A percentile compares a stretch with the other conserved stretches of the same genome.
Evolutionary conservation across 495 filamentous ascomycete species (phyloP).

Genomic region (Jackrogersella multiformis): DNA sequence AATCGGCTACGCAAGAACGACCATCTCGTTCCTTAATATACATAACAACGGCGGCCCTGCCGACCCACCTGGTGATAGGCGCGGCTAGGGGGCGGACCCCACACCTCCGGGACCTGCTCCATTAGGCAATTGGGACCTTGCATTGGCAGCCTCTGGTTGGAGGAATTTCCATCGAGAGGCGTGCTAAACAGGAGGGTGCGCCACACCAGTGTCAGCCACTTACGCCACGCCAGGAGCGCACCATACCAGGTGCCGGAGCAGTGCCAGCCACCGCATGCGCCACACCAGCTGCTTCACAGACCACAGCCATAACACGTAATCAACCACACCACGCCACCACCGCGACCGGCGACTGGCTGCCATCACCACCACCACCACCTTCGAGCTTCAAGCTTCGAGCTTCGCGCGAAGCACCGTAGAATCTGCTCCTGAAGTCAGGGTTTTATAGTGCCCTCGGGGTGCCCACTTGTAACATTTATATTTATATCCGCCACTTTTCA

Average conservation of each 20-base stretch:
- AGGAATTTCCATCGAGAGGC: too few species aligned
- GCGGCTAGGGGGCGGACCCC: too few species aligned
- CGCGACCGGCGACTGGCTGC: conserved; percentile 9
- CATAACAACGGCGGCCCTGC: too few species aligned
- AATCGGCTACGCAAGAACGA: too few species aligned
- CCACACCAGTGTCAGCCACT: too few species aligned
- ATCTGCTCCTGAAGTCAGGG: not conserved
- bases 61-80: too few species aligned
- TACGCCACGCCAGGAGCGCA: too few species aligned
- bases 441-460: conserved; percentile 1
- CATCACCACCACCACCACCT: conserved; percentile 15
- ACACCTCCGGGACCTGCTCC: not conserved
- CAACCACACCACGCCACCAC: not conserved
- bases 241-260: too few species aligned
- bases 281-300: too few species aligned
- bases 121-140: conserved; percentile 13
- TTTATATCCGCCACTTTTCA: conserved; percentile 8
- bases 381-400: not conserved
- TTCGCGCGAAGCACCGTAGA: conserved; percentile 1
- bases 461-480: conserved; percentile 1
- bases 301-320: not conserved
- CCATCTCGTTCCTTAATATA: too few species aligned
- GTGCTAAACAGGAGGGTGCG: too few species aligned
- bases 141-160: conserved; percentile 17
- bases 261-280: too few species aligned